Conservation (phyloP, 148 eudicot genomes). For the Vaccinium corymbosum region DNA sequence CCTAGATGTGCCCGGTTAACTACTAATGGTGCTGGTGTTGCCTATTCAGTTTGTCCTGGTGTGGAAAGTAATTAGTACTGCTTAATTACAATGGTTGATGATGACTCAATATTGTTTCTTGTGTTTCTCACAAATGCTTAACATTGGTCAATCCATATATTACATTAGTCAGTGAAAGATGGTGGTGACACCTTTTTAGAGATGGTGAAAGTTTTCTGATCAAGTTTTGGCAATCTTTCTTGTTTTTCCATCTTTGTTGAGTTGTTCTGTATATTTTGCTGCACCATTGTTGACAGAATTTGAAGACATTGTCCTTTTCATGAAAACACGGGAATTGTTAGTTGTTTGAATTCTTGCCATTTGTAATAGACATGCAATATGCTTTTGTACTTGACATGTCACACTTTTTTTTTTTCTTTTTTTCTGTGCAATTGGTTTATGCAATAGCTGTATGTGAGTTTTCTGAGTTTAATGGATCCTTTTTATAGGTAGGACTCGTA, state of each 20-base stretch:
- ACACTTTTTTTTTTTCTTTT: too few species aligned
- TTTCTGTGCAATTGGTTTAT: background rate
- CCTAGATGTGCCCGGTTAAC: background rate
- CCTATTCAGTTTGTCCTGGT: background rate
- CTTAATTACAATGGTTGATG: background rate
- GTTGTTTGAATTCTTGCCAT: conserved; percentile 4
- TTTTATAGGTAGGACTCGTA: conserved; percentile 76
- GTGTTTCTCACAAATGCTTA: background rate
- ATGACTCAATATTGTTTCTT: background rate
- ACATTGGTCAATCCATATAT: background rate
- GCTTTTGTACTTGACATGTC: background rate
- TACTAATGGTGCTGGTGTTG: background rate
- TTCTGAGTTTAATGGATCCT: conserved; percentile 22
- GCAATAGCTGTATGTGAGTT: background rate
- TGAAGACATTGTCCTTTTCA: background rate
- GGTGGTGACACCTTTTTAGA: background rate
- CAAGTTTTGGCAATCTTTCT: background rate
- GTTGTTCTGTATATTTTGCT: background rate
- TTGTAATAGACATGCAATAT: conserved; percentile 2
- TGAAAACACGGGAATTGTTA: background rate
- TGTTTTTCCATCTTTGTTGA: background rate
- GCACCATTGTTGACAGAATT: background rate
- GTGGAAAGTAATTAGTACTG: background rate
- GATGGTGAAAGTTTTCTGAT: background rate
- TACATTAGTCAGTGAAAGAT: background rate